Conservation (phyloP, 83 land plant genomes). For the Diphasiastrum complanatum region DNA sequence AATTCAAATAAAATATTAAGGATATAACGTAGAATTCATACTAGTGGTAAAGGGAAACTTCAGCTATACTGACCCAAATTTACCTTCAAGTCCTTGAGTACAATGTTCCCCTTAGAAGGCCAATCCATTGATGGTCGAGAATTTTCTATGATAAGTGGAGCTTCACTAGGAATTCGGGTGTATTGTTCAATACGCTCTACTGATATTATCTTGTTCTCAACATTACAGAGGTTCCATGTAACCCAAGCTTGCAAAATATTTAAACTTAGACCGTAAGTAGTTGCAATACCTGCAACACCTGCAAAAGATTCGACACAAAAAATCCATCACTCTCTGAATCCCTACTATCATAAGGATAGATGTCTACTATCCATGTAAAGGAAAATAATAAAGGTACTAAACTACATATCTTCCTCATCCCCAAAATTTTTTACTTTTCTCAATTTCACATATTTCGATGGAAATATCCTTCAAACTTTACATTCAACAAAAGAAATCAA, state of each 20-base stretch:
- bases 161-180: slow-evolving; percentile 57
- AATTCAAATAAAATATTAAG: no score
- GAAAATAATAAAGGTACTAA: no score
- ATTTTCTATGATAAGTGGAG: slow-evolving; percentile 61
- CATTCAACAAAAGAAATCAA: neutral
- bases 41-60: neutral
- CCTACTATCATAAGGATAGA: no score
- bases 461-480: neutral
- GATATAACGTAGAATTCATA: neutral
- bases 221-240: slow-evolving; percentile 73
- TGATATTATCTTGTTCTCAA: slow-evolving; percentile 81
- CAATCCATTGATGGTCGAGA: slow-evolving; percentile 55
- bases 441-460: neutral
- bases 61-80: neutral
- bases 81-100: slow-evolving; percentile 72
- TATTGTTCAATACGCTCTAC: slow-evolving; percentile 86
- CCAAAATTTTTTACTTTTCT: neutral
- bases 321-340: neutral
- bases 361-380: no score
- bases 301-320: slow-evolving; percentile 7
- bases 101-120: slow-evolving; percentile 66
- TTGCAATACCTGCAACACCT: slow-evolving; percentile 85
- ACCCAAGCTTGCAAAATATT: slow-evolving; percentile 54
- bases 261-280: slow-evolving; percentile 74
- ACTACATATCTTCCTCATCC: neutral